Evolutionary conservation across 1,284 basidiomycete genomes (phyloP), one percentile per base, ranked within the genome.

Genomic region (Ceratorhiza oryzae-sativae): DNA sequence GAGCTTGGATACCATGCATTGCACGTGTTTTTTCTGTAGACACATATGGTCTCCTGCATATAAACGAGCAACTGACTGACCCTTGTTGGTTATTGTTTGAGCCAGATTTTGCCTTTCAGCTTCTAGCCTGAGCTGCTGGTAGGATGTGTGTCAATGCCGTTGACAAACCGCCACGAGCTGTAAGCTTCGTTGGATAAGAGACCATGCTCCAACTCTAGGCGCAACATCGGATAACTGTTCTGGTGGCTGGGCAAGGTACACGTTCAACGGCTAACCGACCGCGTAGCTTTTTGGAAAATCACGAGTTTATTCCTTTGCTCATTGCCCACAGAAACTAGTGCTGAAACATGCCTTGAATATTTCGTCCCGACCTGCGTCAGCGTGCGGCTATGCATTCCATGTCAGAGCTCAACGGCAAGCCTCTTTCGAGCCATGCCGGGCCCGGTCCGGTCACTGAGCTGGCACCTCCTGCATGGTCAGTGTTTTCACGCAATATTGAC

Each of bases 1-100:
- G 65, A 68, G 65, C 65, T 56, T 68, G 65, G 65, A 68, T 68
- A 68, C 51, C 51, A 68, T 68, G 65, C 41, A 48, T 48, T 48
- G 60, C 42, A 45, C 30, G 23, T 39, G 20, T 12, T 41, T 30
- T 3, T 53, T 25, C 65, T 56, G 51, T 68, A 68, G 34, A 30
- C 39, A 68, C 49, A 30, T 23, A 42, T 42, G 39, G 34, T 53
- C 42, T 34, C n/a, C 32, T 63, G 62, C 62, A 65, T 65, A 65
- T 65, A 65, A 49, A 65, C 62, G 62, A 65, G 62, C 62, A 32
- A 48, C 23, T 46, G 25, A 30, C 30, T 42, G 20, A n/a, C n/a
- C n/a, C n/a, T 39, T 23, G 23, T 39, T 42, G 41, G 56, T 8
- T 59, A 8, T 59, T 59, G 36, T 59, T 59, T 59, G 58, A 30